Base-by-base conservation (phyloP, 108 stramenopile species). In the Skeletonema tropicum region DNA sequence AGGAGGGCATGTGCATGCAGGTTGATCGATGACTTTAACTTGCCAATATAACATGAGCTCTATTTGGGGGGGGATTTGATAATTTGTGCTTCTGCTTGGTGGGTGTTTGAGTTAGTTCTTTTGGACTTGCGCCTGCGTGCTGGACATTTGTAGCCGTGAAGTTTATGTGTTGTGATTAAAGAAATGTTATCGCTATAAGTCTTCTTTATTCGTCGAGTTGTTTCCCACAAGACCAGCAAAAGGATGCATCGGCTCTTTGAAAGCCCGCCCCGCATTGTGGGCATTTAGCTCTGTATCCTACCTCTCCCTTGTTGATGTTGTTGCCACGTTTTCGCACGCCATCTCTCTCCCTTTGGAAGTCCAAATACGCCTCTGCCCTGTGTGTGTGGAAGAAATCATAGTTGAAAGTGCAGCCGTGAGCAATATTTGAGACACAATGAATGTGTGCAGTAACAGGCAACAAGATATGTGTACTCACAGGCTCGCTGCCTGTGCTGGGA, bases 401-500 rank as follows among this genome's bases (percentile, higher is more conserved):
- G 42, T n/a, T n/a, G 42, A 45, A n/a, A 4, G 42, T n/a, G 15
- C 15, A 4, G 3, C 5, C 4, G 15, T 45, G 42, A 45, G 42
- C 5, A 45, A 15, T 15, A 3, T n/a, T 15, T 15, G 3, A 15
- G 11, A 45, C n/a, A 4, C 42, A 45, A 45, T n/a, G 15, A 45
- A n/a, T n/a, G 10, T 39, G 38, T 12, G 38, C 10, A n/a, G 42
- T 15, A 11, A n/a, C 11, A n/a, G 3, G 15, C 42, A 45, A 39
- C 11, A 45, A 45, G 15, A n/a, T n/a, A 0, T 0, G 11, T 45
- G 3, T 45, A 45, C 42, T 45, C 42, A 45, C 42, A 90, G 66
- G 25, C 45, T 60, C 5, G 88, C 89, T 7, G 86, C 87, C 66
- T 93, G 92, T 0, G 88, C 90, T 8, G 94, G 94, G 52, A 95